Evolutionary conservation across 2,329 filamentous ascomycete species (phyloP), one percentile per base, ranked within the genome.

Genomic region (Harringtonia aguacate): DNA sequence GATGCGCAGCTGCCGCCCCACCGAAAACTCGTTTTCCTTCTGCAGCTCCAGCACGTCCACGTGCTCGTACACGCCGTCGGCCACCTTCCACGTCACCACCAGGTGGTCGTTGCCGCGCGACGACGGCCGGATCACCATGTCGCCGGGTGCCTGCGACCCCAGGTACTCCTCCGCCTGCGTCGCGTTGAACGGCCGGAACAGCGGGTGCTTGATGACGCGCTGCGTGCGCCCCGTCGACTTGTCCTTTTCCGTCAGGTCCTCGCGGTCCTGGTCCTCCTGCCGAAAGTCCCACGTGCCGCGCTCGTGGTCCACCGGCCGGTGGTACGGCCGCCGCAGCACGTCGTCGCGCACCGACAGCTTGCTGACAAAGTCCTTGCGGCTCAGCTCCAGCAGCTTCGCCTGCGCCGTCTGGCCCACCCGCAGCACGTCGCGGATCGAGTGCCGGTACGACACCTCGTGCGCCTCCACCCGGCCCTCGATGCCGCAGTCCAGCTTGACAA

Each of bases 61-160:
- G 62, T 98, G 92, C 64, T 98, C 89, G 61, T 89, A 98, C n/a
- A 97, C 81, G 47, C 84, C 84, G 60, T 97, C 88, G 2, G 87
- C 84, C 14, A 98, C 89, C 69, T 98, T 98, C 92, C 92, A 98
- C 1, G 92, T 98, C 38, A 98, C 80, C 8, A 90, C 88, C 44
- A 98, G 72, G 67, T 98, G 92, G 61, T 98, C 92, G 46, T 87
- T 84, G 36, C 92, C 92, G 62, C 94, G 95, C 24, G 88, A 95
- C 1, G 88, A 95, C 4, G 92, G 90, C 36, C 92, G 83, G 57
- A 98, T 95, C 48, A 98, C 87, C 44, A 94, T 84, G 61, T 97
- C 92, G 39, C 92, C 92, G 8, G 81, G 73, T 41, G 83, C 77
- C 60, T 94, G 86, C 14, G 84, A 86, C 35, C 88, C 88, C 28